Conservation (phyloP, 164 flowering plant genomes). For the Buxus sempervirens region DNA sequence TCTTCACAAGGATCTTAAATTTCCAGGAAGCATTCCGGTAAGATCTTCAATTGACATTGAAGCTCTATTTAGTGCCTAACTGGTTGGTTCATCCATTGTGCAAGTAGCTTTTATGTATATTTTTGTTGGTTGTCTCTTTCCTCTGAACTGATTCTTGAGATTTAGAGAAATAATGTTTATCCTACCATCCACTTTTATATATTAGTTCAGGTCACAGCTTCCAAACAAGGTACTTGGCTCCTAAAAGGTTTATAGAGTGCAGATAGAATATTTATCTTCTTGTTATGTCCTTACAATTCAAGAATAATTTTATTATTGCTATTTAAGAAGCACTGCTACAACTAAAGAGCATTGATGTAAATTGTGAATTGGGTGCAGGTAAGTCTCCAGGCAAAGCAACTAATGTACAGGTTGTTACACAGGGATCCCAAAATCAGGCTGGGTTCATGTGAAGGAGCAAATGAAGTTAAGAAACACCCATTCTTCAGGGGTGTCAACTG, state of each 20-base stretch:
- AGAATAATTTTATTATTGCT: background rate
- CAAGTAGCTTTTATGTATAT: background rate
- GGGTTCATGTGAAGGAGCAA: conserved; percentile 88
- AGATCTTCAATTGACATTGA: conserved; percentile 12
- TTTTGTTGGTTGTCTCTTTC: background rate
- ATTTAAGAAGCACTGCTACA: background rate
- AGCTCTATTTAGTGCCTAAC: background rate
- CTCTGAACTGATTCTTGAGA: background rate
- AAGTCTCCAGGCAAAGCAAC: conserved; percentile 69
- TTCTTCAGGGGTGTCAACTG: conserved; percentile 90
- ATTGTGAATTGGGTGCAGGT: conserved; percentile 46
- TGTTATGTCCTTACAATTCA: no score
- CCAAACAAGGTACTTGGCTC: no score
- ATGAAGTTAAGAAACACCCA: conserved; percentile 82
- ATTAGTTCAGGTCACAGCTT: no score
- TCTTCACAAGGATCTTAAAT: conserved; percentile 85
- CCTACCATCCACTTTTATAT: background rate
- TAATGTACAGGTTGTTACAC: conserved; percentile 72
- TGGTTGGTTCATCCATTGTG: background rate
- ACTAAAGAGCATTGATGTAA: background rate
- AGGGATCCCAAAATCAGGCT: conserved; percentile 78
- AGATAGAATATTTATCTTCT: no score
- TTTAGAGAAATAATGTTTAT: background rate
- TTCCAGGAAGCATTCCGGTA: conserved; percentile 65
- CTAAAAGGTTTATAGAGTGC: no score